Percentiles rank a stretch among this genome's conserved stretches.
Evolutionary conservation across 75 land plant species (phyloP).

Genomic region (Picea glauca): DNA sequence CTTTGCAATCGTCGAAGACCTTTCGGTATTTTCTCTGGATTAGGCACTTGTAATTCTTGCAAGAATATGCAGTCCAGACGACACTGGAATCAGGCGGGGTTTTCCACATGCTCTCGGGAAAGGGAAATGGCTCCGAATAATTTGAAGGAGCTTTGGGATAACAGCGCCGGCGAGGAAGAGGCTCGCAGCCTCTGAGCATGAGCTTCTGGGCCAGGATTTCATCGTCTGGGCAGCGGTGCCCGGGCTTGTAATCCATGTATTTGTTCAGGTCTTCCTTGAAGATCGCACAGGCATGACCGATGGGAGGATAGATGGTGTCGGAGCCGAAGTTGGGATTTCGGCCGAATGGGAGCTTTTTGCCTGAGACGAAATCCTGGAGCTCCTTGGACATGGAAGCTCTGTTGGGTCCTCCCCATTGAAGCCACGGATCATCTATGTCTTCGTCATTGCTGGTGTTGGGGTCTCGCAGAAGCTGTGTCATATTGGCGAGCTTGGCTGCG

Average conservation of each 20-base stretch:
- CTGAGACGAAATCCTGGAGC: slow-evolving; percentile 16
- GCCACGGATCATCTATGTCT: background rate
- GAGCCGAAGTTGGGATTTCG: slow-evolving; percentile 11
- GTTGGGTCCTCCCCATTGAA: background rate
- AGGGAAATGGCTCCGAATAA: slow-evolving; percentile 24
- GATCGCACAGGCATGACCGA: slow-evolving; percentile 36
- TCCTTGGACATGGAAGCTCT: slow-evolving; percentile 2
- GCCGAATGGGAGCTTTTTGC: slow-evolving; percentile 28
- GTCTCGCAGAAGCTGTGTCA: background rate
- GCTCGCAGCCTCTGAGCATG: slow-evolving; percentile 60
- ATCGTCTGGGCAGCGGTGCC: slow-evolving; percentile 59
- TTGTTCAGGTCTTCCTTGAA: slow-evolving; percentile 11
- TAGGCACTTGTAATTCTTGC: slow-evolving; percentile 66
- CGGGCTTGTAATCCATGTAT: slow-evolving; percentile 33
- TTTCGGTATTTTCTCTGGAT: slow-evolving; percentile 36
- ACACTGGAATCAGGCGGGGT: slow-evolving; percentile 38
- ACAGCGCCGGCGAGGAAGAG: slow-evolving; percentile 62
- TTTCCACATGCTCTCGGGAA: slow-evolving; percentile 43
- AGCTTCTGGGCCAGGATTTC: slow-evolving; percentile 60
- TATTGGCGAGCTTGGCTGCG: background rate
- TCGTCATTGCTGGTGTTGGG: background rate
- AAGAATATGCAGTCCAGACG: slow-evolving; percentile 49
- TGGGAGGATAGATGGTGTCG: slow-evolving; percentile 17
- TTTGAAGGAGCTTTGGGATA: slow-evolving; percentile 19
- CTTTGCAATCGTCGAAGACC: slow-evolving; percentile 42